Conservation (phyloP, 139 green algal genomes). For the Deuterostichococcus epilithicus region DNA sequence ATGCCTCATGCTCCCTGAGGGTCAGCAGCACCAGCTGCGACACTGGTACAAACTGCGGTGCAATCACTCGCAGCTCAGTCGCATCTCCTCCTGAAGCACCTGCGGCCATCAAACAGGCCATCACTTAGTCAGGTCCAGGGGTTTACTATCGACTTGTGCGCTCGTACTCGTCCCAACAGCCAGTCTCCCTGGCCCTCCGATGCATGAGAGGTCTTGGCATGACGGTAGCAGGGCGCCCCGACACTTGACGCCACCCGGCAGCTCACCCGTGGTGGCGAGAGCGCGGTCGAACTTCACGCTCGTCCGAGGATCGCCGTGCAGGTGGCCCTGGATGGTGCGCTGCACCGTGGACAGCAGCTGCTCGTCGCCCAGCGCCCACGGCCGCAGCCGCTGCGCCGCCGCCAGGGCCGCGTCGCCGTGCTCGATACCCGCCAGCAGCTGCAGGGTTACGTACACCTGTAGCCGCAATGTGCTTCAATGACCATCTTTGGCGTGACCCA, state of each 20-base stretch:
- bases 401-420: background rate
- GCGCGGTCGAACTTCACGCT: background rate
- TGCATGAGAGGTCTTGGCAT: too few species aligned
- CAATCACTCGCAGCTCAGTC: background rate
- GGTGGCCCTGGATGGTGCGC: background rate
- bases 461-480: too few species aligned
- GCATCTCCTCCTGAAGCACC: background rate
- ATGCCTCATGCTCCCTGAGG: background rate
- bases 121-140: too few species aligned
- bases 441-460: background rate
- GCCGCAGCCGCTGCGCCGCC: background rate
- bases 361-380: background rate
- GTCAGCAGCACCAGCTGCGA: background rate
- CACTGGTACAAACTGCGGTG: background rate
- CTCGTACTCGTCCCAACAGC: too few species aligned
- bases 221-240: too few species aligned
- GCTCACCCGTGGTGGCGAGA: background rate
- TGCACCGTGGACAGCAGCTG: too few species aligned
- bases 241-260: too few species aligned
- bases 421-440: background rate
- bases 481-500: too few species aligned
- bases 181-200: too few species aligned
- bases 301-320: background rate
- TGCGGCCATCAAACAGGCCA: background rate
- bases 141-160: too few species aligned